Conservation (phyloP, 148 eudicot genomes). For the Rhododendron molle region DNA sequence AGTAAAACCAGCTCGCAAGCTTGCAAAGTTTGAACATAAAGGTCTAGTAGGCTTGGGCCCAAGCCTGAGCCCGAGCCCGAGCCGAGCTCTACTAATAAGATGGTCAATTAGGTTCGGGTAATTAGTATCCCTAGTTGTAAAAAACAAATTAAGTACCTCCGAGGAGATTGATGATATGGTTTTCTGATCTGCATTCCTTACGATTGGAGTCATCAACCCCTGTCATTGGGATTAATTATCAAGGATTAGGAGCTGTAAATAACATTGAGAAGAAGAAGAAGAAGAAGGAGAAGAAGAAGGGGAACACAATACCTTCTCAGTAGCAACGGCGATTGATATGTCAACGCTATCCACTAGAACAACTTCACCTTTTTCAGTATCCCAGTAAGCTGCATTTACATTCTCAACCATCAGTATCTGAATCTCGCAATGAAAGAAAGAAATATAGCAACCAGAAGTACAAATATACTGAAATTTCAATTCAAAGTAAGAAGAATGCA, state of each 20-base stretch:
- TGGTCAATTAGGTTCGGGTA: neutral
- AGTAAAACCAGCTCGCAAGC: neutral
- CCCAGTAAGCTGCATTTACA: conserved; percentile 73
- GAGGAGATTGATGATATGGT: conserved; percentile 79
- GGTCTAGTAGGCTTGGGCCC: neutral
- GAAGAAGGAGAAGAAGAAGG: conserved; percentile 3
- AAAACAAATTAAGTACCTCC: conserved; percentile 45
- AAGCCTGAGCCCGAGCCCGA: neutral
- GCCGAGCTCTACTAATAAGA: neutral
- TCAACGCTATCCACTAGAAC: conserved; percentile 68
- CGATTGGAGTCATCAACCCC: conserved; percentile 98
- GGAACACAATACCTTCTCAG: conserved; percentile 67
- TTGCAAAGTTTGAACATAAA: neutral
- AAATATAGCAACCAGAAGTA: neutral
- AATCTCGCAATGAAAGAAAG: neutral
- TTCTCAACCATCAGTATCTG: conserved; percentile 9
- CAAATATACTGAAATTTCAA: neutral
- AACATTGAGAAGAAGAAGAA: conserved; percentile 4
- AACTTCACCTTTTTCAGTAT: conserved; percentile 56
- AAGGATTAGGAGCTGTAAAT: conserved; percentile 6
- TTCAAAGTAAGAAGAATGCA: neutral
- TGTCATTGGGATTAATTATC: conserved; percentile 23
- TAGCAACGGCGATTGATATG: conserved; percentile 97
- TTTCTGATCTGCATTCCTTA: conserved; percentile 94
- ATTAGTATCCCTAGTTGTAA: neutral